phyloP scores from a whole-genome alignment of 345 rosid species.

The Clausena lansium region DNA sequence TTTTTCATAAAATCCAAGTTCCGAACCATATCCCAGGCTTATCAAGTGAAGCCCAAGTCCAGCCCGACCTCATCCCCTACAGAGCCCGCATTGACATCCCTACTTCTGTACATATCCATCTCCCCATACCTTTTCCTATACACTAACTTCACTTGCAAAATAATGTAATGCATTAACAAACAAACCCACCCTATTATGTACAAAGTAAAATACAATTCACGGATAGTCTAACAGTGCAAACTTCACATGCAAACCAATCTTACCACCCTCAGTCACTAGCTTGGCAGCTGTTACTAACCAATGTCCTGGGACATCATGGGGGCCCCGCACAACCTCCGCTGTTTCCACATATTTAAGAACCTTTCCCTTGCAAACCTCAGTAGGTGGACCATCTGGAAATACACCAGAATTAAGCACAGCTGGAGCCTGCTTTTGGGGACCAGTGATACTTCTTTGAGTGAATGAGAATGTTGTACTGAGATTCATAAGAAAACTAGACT shows the following conservation, averaged over 20 bases:
- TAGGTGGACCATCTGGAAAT: constrained; percentile 67
- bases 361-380: constrained; percentile 39
- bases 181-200: neutral
- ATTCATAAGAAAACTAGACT: constrained; percentile 48
- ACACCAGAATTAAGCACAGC: constrained; percentile 60
- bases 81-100: no score
- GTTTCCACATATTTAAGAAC: constrained; percentile 59
- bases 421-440: constrained; percentile 48
- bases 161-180: neutral
- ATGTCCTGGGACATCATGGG: constrained; percentile 71
- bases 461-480: constrained; percentile 69
- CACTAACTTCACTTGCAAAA: neutral
- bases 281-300: constrained; percentile 71
- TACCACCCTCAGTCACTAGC: constrained; percentile 54
- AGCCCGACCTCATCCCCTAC: no score
- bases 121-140: neutral
- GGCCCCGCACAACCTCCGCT: constrained; percentile 60
- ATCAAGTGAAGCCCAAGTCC: no score
- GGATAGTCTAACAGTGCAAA: constrained; percentile 60
- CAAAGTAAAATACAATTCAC: constrained; percentile 12
- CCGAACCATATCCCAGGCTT: no score
- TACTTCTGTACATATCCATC: constrained; percentile 4
- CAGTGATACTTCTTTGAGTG: constrained; percentile 36
- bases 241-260: constrained; percentile 65
- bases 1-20: no score